Conservation (phyloP, 805 yeast genomes). For the Pichia thaimueangensis region DNA sequence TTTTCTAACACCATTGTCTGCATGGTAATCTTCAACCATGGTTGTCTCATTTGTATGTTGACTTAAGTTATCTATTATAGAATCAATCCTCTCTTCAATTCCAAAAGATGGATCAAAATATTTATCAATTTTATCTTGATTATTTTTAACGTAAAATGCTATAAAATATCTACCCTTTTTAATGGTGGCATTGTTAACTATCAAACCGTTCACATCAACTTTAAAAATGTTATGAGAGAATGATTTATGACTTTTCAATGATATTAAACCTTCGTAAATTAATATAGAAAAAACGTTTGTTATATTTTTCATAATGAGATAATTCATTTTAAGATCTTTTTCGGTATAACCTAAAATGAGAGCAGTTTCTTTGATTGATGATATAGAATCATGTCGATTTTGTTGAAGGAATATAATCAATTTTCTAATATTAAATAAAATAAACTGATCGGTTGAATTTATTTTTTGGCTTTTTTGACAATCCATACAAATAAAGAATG, state of each 20-base stretch:
- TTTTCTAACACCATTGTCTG: no score
- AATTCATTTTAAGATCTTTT: background rate
- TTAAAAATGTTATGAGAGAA: conserved; percentile 12
- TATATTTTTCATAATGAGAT: conserved; percentile 7
- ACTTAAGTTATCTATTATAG: background rate
- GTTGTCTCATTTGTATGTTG: background rate
- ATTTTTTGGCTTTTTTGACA: conserved; percentile 10
- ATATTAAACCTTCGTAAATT: conserved; percentile 15
- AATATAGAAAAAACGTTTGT: conserved; percentile 19
- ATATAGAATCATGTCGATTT: conserved; percentile 2
- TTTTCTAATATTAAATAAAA: conserved; percentile 20
- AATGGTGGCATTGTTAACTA: conserved; percentile 13
- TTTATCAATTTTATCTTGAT: conserved; percentile 3
- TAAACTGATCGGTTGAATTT: conserved; percentile 11
- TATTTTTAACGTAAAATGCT: conserved; percentile 4
- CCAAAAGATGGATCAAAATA: conserved; percentile 11
- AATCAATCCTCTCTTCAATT: background rate
- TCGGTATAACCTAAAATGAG: conserved; percentile 6
- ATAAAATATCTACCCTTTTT: conserved; percentile 15
- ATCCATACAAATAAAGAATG: conserved; percentile 15
- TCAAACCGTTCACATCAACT: conserved; percentile 14
- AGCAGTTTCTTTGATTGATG: conserved; percentile 5
- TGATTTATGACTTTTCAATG: conserved; percentile 11
- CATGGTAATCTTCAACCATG: conserved; percentile 10
- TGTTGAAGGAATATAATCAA: conserved; percentile 10